phyloP scores from a whole-genome alignment of 2,329 filamentous ascomycete genomes.

The Dothiorella sarmentorum region DNA sequence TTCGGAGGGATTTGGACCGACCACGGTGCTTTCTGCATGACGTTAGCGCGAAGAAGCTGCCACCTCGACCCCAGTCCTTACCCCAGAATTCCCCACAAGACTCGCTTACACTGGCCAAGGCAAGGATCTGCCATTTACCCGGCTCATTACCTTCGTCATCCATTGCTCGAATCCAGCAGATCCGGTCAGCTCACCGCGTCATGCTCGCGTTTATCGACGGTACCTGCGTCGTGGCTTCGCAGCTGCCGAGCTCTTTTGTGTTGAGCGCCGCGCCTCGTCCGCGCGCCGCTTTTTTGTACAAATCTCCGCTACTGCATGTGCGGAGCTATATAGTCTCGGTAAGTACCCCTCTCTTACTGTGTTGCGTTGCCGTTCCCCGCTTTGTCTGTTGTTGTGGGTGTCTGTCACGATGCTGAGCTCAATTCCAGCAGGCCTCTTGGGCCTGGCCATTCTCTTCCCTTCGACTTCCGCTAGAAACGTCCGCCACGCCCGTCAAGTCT shows the following conservation, averaged over 20 bases:
- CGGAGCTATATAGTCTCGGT: background rate
- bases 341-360: background rate
- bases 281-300: background rate
- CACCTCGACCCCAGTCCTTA: background rate
- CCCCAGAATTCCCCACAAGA: slow-evolving; percentile 6
- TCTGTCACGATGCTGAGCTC: background rate
- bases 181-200: slow-evolving; percentile 5
- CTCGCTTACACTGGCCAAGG: background rate
- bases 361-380: slow-evolving; percentile 1
- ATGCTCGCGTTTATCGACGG: background rate
- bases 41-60: slow-evolving; percentile 3
- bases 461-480: background rate
- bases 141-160: background rate
- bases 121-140: background rate
- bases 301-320: background rate
- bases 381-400: background rate
- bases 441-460: slow-evolving; percentile 12
- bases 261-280: background rate
- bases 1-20: background rate
- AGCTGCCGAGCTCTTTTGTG: background rate
- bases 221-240: slow-evolving; percentile 3
- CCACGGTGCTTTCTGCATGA: background rate
- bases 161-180: background rate
- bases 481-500: background rate
- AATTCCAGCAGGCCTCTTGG: slow-evolving; percentile 1